Evolutionary conservation across 768 basidiomycete species (phyloP).

Genomic region (Lactarius sp.): DNA sequence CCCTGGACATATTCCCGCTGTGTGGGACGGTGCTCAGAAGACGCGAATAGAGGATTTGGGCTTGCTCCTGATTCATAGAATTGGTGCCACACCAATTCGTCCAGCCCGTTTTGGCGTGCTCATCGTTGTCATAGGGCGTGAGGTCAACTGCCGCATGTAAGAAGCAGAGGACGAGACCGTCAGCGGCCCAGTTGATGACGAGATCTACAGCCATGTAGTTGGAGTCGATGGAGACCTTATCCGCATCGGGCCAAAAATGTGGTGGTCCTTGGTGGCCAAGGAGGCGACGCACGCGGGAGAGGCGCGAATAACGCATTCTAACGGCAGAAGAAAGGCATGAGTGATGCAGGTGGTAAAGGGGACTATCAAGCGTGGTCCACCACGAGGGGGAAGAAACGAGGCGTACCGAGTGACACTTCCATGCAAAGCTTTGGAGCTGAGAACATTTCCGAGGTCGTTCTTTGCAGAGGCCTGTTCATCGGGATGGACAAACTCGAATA

Average conservation of each 20-base stretch:
- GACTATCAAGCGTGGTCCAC: slow-evolving; percentile 20
- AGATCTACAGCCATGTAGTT: slow-evolving; percentile 86
- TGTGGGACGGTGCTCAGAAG: slow-evolving; percentile 53
- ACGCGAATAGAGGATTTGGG: slow-evolving; percentile 53
- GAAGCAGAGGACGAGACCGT: slow-evolving; percentile 84
- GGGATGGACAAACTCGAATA: slow-evolving; percentile 78
- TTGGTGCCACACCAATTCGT: slow-evolving; percentile 88
- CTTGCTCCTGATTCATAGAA: slow-evolving; percentile 50
- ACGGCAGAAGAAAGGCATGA: slow-evolving; percentile 23
- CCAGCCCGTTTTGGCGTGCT: slow-evolving; percentile 68
- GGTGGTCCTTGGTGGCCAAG: slow-evolving; percentile 62
- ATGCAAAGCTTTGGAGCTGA: slow-evolving; percentile 70
- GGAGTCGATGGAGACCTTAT: slow-evolving; percentile 62
- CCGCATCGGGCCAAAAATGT: slow-evolving; percentile 55
- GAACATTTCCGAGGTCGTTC: slow-evolving; percentile 66
- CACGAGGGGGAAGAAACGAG: slow-evolving; percentile 21
- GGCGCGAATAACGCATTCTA: slow-evolving; percentile 76
- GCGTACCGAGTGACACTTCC: slow-evolving; percentile 76
- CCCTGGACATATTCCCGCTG: slow-evolving; percentile 48
- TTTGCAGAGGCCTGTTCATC: slow-evolving; percentile 75
- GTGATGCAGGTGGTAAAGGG: slow-evolving; percentile 19
- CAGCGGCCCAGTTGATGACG: slow-evolving; percentile 86
- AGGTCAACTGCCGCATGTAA: slow-evolving; percentile 80
- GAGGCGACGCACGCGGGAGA: slow-evolving; percentile 64
- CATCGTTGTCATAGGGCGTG: slow-evolving; percentile 66